phyloP scores from a whole-genome alignment of 2,329 filamentous ascomycete species.

The Gnomoniopsis smithogilvyi region DNA sequence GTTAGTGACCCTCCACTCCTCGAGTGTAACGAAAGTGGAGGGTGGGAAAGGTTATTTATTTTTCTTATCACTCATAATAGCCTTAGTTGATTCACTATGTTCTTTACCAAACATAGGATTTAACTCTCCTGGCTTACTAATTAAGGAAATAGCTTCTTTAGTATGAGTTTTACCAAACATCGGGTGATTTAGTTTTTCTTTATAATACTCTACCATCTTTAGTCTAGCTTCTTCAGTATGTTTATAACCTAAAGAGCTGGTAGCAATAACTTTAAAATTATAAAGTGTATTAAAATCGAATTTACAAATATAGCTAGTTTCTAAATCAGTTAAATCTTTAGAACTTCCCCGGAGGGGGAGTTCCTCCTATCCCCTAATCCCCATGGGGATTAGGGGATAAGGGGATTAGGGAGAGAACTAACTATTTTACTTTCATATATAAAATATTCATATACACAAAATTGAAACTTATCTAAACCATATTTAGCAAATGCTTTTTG shows the following conservation, averaged over 20 bases:
- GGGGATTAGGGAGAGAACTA: background rate
- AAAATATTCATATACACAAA: conserved; percentile 18
- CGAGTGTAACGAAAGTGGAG: background rate
- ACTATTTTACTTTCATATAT: conserved; percentile 14
- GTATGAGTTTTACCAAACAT: conserved; percentile 9
- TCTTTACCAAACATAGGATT: conserved; percentile 3
- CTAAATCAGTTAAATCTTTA: conserved; percentile 14
- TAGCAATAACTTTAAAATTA: conserved; percentile 10
- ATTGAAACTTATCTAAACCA: conserved; percentile 13
- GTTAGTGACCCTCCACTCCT: background rate
- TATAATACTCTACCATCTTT: conserved; percentile 13
- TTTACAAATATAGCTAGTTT: conserved; percentile 13
- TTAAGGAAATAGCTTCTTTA: conserved; percentile 11
- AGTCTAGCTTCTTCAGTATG: conserved; percentile 17
- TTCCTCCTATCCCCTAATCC: no score
- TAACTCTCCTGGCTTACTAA: conserved; percentile 13
- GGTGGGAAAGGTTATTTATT: conserved; percentile 8
- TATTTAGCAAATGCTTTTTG: conserved; percentile 10
- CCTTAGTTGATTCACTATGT: conserved; percentile 14
- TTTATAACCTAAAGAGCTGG: conserved; percentile 16
- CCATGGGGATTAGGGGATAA: no score
- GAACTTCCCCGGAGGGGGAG: background rate
- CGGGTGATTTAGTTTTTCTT: conserved; percentile 7
- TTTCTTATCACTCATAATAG: conserved; percentile 14
- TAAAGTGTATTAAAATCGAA: conserved; percentile 14